Percentiles rank a stretch among this genome's conserved stretches.
Conservation (phyloP, 768 basidiomycete genomes). For the Sporobolomyces pararoseus region DNA sequence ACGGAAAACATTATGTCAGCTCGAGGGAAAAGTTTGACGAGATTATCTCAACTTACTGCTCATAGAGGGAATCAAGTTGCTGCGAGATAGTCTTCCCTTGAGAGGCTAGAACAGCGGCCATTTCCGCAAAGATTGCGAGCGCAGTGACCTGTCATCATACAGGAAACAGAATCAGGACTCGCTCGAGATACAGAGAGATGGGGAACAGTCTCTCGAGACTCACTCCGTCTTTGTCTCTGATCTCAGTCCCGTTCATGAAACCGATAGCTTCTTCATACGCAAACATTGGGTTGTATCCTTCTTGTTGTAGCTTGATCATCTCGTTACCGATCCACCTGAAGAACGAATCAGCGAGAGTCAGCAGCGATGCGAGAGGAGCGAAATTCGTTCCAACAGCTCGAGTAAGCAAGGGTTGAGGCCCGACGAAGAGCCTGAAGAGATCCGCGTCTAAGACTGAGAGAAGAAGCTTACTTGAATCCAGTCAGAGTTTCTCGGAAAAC, state of each 20-base stretch:
- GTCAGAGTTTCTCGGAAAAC: constrained; percentile 80
- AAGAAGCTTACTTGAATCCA: constrained; percentile 71
- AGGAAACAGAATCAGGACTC: no score
- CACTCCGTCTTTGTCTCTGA: constrained; percentile 85
- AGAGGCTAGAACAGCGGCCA: constrained; percentile 55
- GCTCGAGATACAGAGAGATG: neutral
- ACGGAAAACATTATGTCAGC: no score
- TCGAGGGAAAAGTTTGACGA: no score
- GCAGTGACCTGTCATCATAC: constrained; percentile 49
- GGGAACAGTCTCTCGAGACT: no score
- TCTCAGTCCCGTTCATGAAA: constrained; percentile 67
- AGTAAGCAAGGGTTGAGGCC: no score
- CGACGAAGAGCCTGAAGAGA: neutral
- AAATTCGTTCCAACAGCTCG: no score
- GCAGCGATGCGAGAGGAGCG: no score
- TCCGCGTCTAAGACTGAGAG: no score
- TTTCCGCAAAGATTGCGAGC: constrained; percentile 38
- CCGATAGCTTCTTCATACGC: constrained; percentile 92
- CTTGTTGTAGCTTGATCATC: constrained; percentile 60
- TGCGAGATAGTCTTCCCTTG: constrained; percentile 58
- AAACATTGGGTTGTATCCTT: constrained; percentile 71
- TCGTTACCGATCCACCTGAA: constrained; percentile 63
- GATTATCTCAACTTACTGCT: constrained; percentile 44
- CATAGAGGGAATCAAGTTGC: constrained; percentile 57
- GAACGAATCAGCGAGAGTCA: no score